Percentiles rank a stretch among this genome's conserved stretches.
Conservation (phyloP, 2,329 filamentous ascomycete genomes). For the Ilyonectria destructans region DNA sequence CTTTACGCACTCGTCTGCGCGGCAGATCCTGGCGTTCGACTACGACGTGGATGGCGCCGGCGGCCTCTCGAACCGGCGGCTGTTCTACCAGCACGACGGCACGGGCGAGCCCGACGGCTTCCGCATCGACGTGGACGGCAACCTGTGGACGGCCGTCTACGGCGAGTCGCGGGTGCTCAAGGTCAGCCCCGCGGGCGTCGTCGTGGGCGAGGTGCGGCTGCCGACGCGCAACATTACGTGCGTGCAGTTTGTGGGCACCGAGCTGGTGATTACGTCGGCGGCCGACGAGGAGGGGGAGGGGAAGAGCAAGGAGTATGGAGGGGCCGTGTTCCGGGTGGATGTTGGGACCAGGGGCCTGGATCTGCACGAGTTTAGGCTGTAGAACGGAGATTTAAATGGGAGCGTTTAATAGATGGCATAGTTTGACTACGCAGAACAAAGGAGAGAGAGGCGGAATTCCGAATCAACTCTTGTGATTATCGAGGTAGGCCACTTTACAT, state of each 20-base stretch:
- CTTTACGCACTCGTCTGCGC: conserved; percentile 84
- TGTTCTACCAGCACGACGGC: conserved; percentile 81
- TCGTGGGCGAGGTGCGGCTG: conserved; percentile 82
- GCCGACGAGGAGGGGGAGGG: conserved; percentile 77
- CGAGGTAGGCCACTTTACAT: no score
- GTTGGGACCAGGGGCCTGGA: conserved; percentile 80
- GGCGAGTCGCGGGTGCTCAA: conserved; percentile 83
- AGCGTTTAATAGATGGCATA: conserved; percentile 12
- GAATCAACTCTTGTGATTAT: no score
- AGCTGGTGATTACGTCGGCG: conserved; percentile 86
- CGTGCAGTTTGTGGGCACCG: conserved; percentile 82
- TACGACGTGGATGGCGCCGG: conserved; percentile 77
- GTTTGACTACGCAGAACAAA: not conserved
- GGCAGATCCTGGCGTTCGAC: conserved; percentile 82
- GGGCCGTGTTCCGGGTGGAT: conserved; percentile 83
- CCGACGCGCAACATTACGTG: conserved; percentile 88
- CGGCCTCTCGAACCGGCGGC: conserved; percentile 72
- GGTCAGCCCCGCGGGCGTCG: conserved; percentile 78
- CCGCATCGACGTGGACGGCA: conserved; percentile 86
- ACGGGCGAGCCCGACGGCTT: conserved; percentile 86
- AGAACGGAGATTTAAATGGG: conserved; percentile 8
- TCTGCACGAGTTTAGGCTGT: conserved; percentile 76
- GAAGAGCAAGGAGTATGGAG: conserved; percentile 75
- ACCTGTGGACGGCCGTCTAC: conserved; percentile 91
- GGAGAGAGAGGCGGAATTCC: no score